A percentile compares a stretch with the other conserved stretches of the same genome.
phyloP scores from a whole-genome alignment of 441 rosid genomes.

The Geranium incanum region DNA sequence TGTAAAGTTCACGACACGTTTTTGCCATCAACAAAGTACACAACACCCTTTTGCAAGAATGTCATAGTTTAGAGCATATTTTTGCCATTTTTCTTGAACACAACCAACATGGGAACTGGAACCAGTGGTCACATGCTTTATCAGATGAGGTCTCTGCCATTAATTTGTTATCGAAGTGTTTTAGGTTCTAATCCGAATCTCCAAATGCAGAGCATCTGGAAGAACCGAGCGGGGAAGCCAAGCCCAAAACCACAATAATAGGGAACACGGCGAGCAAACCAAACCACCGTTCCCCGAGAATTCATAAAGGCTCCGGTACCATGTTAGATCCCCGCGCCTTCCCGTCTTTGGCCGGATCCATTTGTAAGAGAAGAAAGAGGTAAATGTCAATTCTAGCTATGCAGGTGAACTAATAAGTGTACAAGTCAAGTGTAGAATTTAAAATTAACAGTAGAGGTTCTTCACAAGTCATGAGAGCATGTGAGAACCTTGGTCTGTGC shows the following conservation, averaged over 20 bases:
- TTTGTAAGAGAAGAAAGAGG: slow-evolving; percentile 18
- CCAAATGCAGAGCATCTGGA: slow-evolving; percentile 77
- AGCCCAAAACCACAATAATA: slow-evolving; percentile 30
- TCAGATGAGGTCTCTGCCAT: no score
- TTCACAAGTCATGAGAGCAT: not conserved
- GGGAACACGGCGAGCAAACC: slow-evolving; percentile 13
- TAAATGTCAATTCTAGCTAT: slow-evolving; percentile 23
- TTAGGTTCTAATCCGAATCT: slow-evolving; percentile 15
- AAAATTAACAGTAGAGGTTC: slow-evolving; percentile 22
- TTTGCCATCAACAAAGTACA: no score
- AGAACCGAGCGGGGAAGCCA: slow-evolving; percentile 54
- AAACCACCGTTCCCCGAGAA: slow-evolving; percentile 3
- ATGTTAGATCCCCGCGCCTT: slow-evolving; percentile 16
- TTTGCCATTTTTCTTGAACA: no score
- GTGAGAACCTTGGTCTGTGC: no score
- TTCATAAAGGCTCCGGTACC: slow-evolving; percentile 12
- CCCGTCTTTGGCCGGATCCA: slow-evolving; percentile 8
- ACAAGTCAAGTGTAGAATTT: slow-evolving; percentile 26
- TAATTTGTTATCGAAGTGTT: not conserved
- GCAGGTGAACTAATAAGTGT: slow-evolving; percentile 35
- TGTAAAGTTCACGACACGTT: no score
- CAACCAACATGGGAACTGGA: no score
- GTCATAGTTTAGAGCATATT: no score
- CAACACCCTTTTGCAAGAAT: no score
- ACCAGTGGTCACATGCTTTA: no score